A percentile compares a stretch with the other conserved stretches of the same genome.
phyloP scores from a whole-genome alignment of 2,329 filamentous ascomycete species.

The Scedosporium apiospermum region DNA sequence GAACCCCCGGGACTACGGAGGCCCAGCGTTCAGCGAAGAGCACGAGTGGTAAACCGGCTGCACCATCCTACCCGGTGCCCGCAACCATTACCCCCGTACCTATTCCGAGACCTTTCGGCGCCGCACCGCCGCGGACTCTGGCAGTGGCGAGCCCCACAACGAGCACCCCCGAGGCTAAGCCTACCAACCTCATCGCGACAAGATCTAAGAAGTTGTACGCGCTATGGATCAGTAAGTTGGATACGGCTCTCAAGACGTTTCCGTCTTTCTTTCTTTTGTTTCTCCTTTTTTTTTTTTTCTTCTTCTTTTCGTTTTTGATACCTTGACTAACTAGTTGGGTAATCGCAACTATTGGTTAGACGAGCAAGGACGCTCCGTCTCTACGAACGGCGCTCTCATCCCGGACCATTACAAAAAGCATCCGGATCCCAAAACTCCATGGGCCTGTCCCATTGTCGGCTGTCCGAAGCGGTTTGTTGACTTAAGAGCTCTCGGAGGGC shows the following conservation, averaged over 20 bases:
- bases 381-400: conserved; percentile 18
- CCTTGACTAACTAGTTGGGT: too few species aligned
- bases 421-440: conserved; percentile 14
- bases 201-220: neutral
- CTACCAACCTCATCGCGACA: neutral
- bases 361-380: neutral
- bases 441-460: conserved; percentile 24
- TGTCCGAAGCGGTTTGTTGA: neutral
- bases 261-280: too few species aligned
- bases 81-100: neutral
- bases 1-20: too few species aligned
- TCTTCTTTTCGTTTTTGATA: too few species aligned
- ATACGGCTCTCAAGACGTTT: neutral
- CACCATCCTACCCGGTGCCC: neutral
- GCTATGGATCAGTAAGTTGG: neutral
- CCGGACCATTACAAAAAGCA: conserved; percentile 22
- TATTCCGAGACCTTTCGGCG: neutral
- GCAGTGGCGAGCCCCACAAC: neutral
- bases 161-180: too few species aligned
- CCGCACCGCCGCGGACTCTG: neutral
- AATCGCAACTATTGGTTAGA: too few species aligned
- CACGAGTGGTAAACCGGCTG: neutral
- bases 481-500: neutral
- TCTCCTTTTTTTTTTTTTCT: too few species aligned
- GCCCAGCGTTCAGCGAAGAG: too few species aligned